Evolutionary conservation across 768 basidiomycete genomes (phyloP).

Genomic region (Peribolospora kevripleyi): DNA sequence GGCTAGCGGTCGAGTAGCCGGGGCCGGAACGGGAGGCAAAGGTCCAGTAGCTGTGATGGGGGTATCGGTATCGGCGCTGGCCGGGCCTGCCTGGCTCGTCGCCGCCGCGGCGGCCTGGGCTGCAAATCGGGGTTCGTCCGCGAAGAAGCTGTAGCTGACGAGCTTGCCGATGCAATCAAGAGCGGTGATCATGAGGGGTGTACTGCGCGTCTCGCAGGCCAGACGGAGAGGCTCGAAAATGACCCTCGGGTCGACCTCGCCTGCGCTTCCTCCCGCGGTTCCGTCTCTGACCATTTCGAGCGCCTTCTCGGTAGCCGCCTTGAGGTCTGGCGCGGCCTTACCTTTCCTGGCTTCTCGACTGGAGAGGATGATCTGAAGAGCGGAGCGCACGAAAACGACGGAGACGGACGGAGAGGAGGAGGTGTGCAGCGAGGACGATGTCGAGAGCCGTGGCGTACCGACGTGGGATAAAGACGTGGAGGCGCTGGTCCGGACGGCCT

Average conservation of each 20-base stretch:
- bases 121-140: conserved; percentile 28
- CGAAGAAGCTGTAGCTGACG: conserved; percentile 90
- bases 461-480: too few species aligned
- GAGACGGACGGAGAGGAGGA: neutral
- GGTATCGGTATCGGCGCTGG: neutral
- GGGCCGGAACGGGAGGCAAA: neutral
- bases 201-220: conserved; percentile 82
- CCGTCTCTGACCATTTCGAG: conserved; percentile 9
- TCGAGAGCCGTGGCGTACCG: too few species aligned
- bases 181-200: conserved; percentile 86
- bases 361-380: conserved; percentile 12
- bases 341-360: conserved; percentile 13
- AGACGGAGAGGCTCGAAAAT: conserved; percentile 88
- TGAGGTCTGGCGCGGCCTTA: conserved; percentile 6
- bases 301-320: conserved; percentile 12
- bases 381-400: conserved; percentile 12
- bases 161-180: conserved; percentile 94
- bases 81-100: conserved; percentile 1
- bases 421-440: conserved; percentile 5
- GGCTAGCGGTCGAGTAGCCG: conserved; percentile 33
- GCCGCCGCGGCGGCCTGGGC: conserved; percentile 30
- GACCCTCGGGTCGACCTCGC: conserved; percentile 34
- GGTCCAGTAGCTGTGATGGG: conserved; percentile 6
- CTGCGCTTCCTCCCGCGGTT: neutral
- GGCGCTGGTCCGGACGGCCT: too few species aligned